Conservation (phyloP, 2,329 filamentous ascomycete genomes). For the Trichoderma endophyticum region DNA sequence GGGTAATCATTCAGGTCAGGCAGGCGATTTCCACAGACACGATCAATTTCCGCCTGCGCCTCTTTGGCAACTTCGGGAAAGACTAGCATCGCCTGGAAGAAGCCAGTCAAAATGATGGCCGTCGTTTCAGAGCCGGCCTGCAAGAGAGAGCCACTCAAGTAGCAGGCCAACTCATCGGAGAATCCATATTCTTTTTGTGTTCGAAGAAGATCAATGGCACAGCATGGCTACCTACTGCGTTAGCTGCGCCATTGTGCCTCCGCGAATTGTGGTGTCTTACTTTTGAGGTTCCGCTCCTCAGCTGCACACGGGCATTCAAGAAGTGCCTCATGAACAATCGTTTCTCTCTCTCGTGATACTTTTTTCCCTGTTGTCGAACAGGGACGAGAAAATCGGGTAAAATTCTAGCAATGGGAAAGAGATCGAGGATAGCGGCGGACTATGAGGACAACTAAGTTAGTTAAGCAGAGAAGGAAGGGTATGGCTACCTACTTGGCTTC, state of each 20-base stretch:
- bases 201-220: conserved; percentile 3
- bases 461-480: too few relatives aligned
- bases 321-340: conserved; percentile 7
- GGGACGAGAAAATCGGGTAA: conserved; percentile 2
- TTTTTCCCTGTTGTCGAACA: neutral
- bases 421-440: conserved; percentile 1
- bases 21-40: conserved; percentile 30
- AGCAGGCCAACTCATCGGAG: conserved; percentile 4
- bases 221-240: neutral
- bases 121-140: conserved; percentile 15
- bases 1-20: conserved; percentile 26
- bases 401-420: neutral
- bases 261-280: neutral
- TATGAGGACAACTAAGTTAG: neutral
- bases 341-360: neutral
- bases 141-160: conserved; percentile 4
- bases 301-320: neutral
- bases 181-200: neutral
- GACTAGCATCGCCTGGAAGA: conserved; percentile 26
- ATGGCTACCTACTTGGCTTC: neutral
- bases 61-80: conserved; percentile 26
- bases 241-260: neutral
- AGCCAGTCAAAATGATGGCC: conserved; percentile 9
- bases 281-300: neutral
- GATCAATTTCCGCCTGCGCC: conserved; percentile 28